phyloP scores from a whole-genome alignment of 495 filamentous ascomycete species.

The Tuber indicum region DNA sequence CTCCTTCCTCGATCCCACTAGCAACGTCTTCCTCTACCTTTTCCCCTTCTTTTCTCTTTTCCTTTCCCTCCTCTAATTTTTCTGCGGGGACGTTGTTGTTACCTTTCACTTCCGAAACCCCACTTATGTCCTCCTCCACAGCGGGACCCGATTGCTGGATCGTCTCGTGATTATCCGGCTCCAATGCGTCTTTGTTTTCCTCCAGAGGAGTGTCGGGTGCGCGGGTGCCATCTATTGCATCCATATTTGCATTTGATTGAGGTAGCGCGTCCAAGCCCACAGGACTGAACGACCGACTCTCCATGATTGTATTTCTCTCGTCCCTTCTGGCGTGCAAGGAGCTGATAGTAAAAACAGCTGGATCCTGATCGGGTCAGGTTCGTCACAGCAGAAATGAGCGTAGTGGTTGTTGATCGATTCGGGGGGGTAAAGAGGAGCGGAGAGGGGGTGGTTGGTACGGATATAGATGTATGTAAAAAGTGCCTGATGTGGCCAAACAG shows the following conservation, averaged over 20 bases:
- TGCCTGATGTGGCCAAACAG: not conserved
- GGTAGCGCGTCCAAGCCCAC: slow-evolving; percentile 15
- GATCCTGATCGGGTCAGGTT: slow-evolving; percentile 27
- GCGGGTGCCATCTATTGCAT: not conserved
- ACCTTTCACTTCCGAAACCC: slow-evolving; percentile 3
- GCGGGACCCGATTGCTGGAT: not conserved
- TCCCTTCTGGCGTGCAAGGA: not conserved
- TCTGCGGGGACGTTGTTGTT: slow-evolving; percentile 9
- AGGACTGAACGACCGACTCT: slow-evolving; percentile 24
- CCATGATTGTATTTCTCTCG: slow-evolving; percentile 18
- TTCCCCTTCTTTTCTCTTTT: not conserved
- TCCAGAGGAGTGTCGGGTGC: not conserved
- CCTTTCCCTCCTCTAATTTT: not conserved
- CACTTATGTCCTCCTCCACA: not conserved
- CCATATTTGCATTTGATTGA: slow-evolving; percentile 1
- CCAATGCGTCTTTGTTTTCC: not conserved
- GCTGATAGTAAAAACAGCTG: slow-evolving; percentile 17
- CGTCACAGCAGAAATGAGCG: not conserved
- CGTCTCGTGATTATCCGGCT: not conserved
- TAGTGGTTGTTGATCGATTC: not conserved
- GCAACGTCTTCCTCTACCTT: not conserved
- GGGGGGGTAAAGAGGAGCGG: not conserved
- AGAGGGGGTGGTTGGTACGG: not conserved
- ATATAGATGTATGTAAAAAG: not conserved
- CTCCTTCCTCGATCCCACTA: not conserved